phyloP scores from a whole-genome alignment of 1,284 basidiomycete genomes.

The Veloboletus limbatus region DNA sequence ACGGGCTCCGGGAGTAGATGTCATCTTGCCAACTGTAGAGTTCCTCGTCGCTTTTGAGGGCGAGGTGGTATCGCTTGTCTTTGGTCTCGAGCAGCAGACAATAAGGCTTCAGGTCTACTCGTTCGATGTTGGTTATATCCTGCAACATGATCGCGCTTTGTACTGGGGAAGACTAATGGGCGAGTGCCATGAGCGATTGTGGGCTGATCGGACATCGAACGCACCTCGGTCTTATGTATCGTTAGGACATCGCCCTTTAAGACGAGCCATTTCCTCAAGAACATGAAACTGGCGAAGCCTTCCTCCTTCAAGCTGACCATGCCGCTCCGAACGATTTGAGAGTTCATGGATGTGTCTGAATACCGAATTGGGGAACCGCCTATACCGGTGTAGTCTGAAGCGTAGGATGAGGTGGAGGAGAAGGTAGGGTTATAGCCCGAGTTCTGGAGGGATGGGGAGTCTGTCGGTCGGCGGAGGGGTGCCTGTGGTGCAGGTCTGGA shows the following conservation, averaged over 20 bases:
- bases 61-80: conserved; percentile 74
- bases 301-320: conserved; percentile 85
- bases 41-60: conserved; percentile 92
- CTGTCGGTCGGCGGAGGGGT: conserved; percentile 48
- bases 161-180: conserved; percentile 53
- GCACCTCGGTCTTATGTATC: conserved; percentile 92
- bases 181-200: conserved; percentile 7
- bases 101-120: conserved; percentile 91
- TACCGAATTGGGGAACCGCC: conserved; percentile 71
- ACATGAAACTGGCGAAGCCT: conserved; percentile 87
- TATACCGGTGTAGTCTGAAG: conserved; percentile 64
- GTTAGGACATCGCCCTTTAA: conserved; percentile 79
- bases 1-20: conserved; percentile 87
- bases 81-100: conserved; percentile 85
- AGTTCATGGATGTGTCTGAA: conserved; percentile 39
- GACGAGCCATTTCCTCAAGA: conserved; percentile 90
- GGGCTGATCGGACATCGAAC: conserved; percentile 24
- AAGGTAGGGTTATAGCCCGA: conserved; percentile 62
- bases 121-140: conserved; percentile 85
- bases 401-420: conserved; percentile 57
- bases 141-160: conserved; percentile 69
- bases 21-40: conserved; percentile 97
- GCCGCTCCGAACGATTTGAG: conserved; percentile 62
- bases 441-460: conserved; percentile 41
- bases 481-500: conserved; percentile 66